phyloP scores from a whole-genome alignment of 139 green algal species.

The Chlorella sorokiniana region DNA sequence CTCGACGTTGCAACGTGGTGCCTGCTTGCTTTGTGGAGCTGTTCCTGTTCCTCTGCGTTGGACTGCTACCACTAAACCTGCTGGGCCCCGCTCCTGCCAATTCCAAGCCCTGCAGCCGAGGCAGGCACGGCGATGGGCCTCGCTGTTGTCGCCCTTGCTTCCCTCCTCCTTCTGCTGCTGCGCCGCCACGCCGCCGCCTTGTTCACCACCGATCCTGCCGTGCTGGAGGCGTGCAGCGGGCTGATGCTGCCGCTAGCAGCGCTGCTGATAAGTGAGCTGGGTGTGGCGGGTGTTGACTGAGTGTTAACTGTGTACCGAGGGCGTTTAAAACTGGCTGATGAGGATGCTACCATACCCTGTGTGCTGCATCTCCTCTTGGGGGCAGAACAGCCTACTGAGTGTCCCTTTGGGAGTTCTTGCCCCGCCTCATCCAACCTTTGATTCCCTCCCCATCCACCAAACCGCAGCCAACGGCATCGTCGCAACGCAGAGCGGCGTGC shows the following conservation, averaged over 20 bases:
- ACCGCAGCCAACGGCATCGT: constrained; percentile 43
- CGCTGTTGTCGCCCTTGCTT: background rate
- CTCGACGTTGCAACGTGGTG: no score
- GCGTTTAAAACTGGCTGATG: background rate
- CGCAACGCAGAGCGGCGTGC: constrained; percentile 42
- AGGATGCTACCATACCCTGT: no score
- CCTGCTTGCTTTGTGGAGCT: no score
- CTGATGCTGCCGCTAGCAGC: constrained; percentile 13
- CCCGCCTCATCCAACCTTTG: no score
- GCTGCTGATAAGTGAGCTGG: constrained; percentile 5
- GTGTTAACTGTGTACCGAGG: background rate
- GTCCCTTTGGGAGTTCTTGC: no score
- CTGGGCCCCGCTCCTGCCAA: no score
- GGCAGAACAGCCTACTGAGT: no score
- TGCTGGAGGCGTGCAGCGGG: background rate
- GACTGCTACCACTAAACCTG: background rate
- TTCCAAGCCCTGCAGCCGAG: constrained; percentile 7
- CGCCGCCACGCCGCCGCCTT: background rate
- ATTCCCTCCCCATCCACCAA: background rate
- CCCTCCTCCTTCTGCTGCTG: constrained; percentile 6
- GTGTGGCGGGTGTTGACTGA: no score
- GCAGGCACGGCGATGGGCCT: constrained; percentile 9
- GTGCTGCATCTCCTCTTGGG: no score
- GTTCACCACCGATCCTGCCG: background rate
- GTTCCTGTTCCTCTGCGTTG: no score